Percentiles rank a stretch among this genome's conserved stretches.
Evolutionary conservation across 1,139 yeast genomes (phyloP).

Genomic region (Pneumocystis oryctolagi): DNA sequence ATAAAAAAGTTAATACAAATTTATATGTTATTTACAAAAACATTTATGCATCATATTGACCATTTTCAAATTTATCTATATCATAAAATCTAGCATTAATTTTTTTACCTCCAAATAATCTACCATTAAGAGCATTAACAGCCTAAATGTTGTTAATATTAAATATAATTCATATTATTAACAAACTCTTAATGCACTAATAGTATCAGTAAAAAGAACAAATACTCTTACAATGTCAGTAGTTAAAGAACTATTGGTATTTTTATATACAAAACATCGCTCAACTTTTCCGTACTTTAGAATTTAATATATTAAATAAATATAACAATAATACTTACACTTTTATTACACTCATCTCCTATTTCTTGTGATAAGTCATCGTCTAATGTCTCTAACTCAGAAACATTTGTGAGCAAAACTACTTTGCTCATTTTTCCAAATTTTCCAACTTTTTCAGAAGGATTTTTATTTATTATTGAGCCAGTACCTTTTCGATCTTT

Average conservation of each 20-base stretch:
- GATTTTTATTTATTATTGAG: conserved; percentile 11
- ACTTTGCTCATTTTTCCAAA: conserved; percentile 14
- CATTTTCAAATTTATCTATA: background rate
- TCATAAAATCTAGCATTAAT: conserved; percentile 6
- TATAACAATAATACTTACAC: conserved; percentile 3
- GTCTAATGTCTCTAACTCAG: conserved; percentile 9
- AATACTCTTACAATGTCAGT: conserved; percentile 9
- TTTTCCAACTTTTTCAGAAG: conserved; percentile 7
- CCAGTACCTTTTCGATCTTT: conserved; percentile 14
- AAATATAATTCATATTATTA: background rate
- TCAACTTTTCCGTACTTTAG: conserved; percentile 15
- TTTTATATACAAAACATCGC: conserved; percentile 4
- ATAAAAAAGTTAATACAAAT: background rate
- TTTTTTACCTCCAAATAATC: conserved; percentile 12
- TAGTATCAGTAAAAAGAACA: conserved; percentile 13
- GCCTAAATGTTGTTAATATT: conserved; percentile 8
- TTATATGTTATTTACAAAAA: background rate
- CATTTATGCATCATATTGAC: background rate
- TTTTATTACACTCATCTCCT: conserved; percentile 14
- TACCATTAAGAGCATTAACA: conserved; percentile 14
- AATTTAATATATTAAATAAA: background rate
- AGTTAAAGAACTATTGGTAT: conserved; percentile 9
- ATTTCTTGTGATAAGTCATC: conserved; percentile 14
- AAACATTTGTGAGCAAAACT: conserved; percentile 7
- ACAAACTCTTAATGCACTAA: conserved; percentile 13